Conservation (phyloP, 208 protist genomes). For the Trypanosoma scelopori region DNA sequence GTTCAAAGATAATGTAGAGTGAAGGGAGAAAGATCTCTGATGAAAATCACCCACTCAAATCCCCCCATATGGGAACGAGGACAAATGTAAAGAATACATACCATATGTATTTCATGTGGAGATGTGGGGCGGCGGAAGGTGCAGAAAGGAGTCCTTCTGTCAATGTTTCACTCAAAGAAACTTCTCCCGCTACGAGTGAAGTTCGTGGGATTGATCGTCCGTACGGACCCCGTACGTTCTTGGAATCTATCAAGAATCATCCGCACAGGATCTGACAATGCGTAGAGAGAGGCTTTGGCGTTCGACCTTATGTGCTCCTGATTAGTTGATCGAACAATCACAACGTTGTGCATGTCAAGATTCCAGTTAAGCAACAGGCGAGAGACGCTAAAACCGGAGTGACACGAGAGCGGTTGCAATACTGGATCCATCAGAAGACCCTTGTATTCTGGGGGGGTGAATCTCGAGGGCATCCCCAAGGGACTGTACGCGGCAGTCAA, state of each 20-base stretch:
- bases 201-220: conserved; percentile 74
- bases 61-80: too few species aligned
- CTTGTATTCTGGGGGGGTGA: conserved; percentile 58
- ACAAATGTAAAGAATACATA: background rate
- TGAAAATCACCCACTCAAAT: too few species aligned
- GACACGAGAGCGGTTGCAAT: conserved; percentile 47
- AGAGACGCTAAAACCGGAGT: conserved; percentile 62
- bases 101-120: background rate
- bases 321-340: conserved; percentile 77
- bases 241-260: conserved; percentile 63
- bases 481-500: conserved; percentile 86
- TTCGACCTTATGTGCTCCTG: conserved; percentile 81
- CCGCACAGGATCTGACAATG: conserved; percentile 55
- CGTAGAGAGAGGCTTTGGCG: conserved; percentile 74
- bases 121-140: background rate
- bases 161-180: conserved; percentile 48
- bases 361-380: conserved; percentile 83
- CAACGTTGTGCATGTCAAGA: conserved; percentile 77
- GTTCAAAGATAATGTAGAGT: conserved; percentile 1
- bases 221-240: conserved; percentile 37
- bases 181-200: conserved; percentile 50
- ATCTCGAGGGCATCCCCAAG: conserved; percentile 70
- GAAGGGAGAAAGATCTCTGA: background rate
- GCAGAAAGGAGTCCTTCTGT: background rate
- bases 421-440: conserved; percentile 45